Evolutionary conservation across 352 stramenopile genomes (phyloP).

Genomic region (Globisporangium spinosum): DNA sequence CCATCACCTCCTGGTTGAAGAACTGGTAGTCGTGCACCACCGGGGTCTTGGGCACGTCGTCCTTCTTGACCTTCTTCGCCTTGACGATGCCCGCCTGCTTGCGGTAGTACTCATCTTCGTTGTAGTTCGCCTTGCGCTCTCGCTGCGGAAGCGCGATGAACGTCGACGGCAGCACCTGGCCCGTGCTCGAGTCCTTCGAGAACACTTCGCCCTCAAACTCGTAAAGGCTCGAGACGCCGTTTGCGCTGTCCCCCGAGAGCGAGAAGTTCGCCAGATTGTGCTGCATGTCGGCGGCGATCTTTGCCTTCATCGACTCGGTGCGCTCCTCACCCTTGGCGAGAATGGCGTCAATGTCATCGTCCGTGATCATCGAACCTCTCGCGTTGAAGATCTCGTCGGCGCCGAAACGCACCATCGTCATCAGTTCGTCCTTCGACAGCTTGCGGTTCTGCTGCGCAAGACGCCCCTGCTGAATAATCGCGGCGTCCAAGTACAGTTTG

Average conservation of each 20-base stretch:
- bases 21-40: conserved; percentile 95
- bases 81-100: conserved; percentile 79
- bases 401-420: conserved; percentile 94
- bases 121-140: conserved; percentile 92
- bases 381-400: conserved; percentile 89
- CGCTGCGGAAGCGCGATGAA: conserved; percentile 85
- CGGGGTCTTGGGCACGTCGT: conserved; percentile 85
- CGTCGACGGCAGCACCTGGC: conserved; percentile 82
- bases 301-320: conserved; percentile 86
- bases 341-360: conserved; percentile 92
- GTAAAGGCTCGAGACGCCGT: conserved; percentile 77
- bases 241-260: conserved; percentile 85
- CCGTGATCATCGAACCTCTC: conserved; percentile 86
- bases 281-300: conserved; percentile 90
- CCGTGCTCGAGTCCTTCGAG: conserved; percentile 81
- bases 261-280: conserved; percentile 97
- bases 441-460: conserved; percentile 92
- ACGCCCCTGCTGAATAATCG: conserved; percentile 98
- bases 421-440: conserved; percentile 96
- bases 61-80: conserved; percentile 87
- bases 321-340: conserved; percentile 88
- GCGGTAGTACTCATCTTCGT: conserved; percentile 97
- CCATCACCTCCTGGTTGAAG: conserved; percentile 89
- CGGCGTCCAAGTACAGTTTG: conserved; percentile 98
- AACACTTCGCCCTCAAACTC: conserved; percentile 89